These are phyloP conservation scores for Cytospora mali DNA, from an alignment of 2,329 filamentous ascomycete genomes.

Conservation along the genomic window DNA sequence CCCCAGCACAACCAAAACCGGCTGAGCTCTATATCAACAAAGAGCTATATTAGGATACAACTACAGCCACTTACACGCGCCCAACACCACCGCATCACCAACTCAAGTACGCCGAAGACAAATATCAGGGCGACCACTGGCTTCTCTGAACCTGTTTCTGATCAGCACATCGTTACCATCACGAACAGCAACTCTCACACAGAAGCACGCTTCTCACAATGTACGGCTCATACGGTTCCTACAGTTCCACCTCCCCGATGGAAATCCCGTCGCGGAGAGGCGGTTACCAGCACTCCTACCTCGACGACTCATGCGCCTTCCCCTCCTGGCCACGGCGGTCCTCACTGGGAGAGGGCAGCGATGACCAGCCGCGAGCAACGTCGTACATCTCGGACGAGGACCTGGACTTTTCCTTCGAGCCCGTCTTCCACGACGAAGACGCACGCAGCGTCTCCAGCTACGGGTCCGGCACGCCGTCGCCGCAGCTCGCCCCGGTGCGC, in stretches of 20 bases:
- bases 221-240: constrained; percentile 47
- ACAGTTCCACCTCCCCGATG: constrained; percentile 52
- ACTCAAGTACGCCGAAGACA: neutral
- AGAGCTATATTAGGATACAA: constrained; percentile 10
- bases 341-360: constrained; percentile 50
- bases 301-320: constrained; percentile 55
- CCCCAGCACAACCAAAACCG: constrained; percentile 3
- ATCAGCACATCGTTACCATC: constrained; percentile 10
- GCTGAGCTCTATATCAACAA: constrained; percentile 7
- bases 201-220: constrained; percentile 40
- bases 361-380: constrained; percentile 47
- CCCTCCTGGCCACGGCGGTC: constrained; percentile 61
- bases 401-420: constrained; percentile 51
- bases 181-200: constrained; percentile 29
- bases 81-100: constrained; percentile 6
- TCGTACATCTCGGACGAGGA: constrained; percentile 67
- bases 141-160: constrained; percentile 6
- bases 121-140: constrained; percentile 7
- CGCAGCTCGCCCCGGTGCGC: constrained; percentile 35
- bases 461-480: constrained; percentile 49
- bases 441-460: constrained; percentile 48
- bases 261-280: constrained; percentile 45
- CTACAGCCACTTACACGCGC: constrained; percentile 22
- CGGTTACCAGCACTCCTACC: constrained; percentile 34
- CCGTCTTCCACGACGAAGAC: constrained; percentile 56